These are phyloP conservation scores for Fusarium tricinctum DNA, from an alignment of 2,329 filamentous ascomycete genomes.

Conservation along the genomic window DNA sequence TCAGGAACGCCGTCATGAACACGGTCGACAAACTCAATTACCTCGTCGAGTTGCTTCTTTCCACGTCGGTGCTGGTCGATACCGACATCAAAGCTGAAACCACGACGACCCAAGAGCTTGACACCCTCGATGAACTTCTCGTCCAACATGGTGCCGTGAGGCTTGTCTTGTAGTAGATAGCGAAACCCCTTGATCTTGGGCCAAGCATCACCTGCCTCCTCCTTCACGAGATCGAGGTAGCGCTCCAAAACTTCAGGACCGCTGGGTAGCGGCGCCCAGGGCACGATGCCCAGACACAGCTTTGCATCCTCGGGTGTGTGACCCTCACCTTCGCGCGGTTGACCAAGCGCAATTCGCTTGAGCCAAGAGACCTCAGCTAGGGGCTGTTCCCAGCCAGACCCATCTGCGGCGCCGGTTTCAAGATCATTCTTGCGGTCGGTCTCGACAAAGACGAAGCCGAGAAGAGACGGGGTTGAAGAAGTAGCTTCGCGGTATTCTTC, in stretches of 20 bases:
- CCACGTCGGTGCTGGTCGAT: constrained; percentile 86
- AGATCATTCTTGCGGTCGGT: constrained; percentile 79
- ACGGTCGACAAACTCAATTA: constrained; percentile 76
- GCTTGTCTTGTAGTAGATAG: constrained; percentile 86
- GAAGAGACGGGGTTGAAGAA: constrained; percentile 59
- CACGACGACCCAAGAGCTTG: constrained; percentile 73
- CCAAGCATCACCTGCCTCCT: constrained; percentile 75
- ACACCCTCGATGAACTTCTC: constrained; percentile 75
- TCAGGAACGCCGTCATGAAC: constrained; percentile 73
- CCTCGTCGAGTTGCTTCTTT: constrained; percentile 78
- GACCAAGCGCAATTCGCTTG: constrained; percentile 73
- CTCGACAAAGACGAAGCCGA: constrained; percentile 87
- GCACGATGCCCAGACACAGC: constrained; percentile 78
- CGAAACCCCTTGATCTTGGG: constrained; percentile 81
- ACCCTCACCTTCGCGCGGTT: constrained; percentile 69
- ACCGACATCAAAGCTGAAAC: constrained; percentile 84
- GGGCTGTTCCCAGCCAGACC: constrained; percentile 74
- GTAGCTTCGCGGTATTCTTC: constrained; percentile 70
- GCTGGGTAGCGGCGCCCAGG: constrained; percentile 87
- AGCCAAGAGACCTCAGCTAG: constrained; percentile 80
- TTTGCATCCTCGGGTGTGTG: constrained; percentile 61
- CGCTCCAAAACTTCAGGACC: constrained; percentile 70
- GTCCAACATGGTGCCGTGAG: constrained; percentile 73
- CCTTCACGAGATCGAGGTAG: constrained; percentile 75
- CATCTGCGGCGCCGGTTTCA: constrained; percentile 60